Evolutionary conservation across 78 protist genomes (phyloP).

Genomic region (Dictyostelium capitatum): DNA sequence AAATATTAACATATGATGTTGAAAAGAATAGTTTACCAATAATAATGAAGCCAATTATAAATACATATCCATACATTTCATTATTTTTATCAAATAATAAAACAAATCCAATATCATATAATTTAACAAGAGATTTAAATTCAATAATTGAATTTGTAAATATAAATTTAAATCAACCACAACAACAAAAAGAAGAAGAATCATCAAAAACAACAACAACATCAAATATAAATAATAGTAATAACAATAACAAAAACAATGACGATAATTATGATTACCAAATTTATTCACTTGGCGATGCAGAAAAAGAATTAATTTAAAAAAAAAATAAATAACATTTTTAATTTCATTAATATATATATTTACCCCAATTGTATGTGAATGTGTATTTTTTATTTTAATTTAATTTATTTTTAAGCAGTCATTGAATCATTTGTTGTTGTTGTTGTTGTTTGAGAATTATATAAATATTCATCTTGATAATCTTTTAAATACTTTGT

Average conservation of each 20-base stretch:
- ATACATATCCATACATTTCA: conserved; percentile 53
- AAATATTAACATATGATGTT: conserved; percentile 30
- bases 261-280: not conserved
- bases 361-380: not conserved
- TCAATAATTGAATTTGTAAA: conserved; percentile 58
- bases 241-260: not conserved
- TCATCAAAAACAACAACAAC: not conserved
- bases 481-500: conserved; percentile 91
- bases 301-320: conserved; percentile 14
- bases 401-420: not conserved
- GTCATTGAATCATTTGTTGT: not conserved
- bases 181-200: not conserved
- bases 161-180: not conserved
- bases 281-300: conserved; percentile 17
- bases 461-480: conserved; percentile 85
- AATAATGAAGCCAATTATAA: conserved; percentile 1
- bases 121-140: conserved; percentile 31
- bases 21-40: conserved; percentile 27
- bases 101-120: conserved; percentile 28
- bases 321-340: too few relatives aligned
- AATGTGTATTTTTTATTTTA: not conserved
- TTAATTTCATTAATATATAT: not conserved
- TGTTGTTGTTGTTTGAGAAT: conserved; percentile 6
- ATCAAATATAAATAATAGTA: not conserved
- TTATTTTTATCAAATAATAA: conserved; percentile 29